Evolutionary conservation across 169 alveolate genomes (phyloP), one percentile per base, ranked within the genome.

Genomic region (Eimeria praecox): DNA sequence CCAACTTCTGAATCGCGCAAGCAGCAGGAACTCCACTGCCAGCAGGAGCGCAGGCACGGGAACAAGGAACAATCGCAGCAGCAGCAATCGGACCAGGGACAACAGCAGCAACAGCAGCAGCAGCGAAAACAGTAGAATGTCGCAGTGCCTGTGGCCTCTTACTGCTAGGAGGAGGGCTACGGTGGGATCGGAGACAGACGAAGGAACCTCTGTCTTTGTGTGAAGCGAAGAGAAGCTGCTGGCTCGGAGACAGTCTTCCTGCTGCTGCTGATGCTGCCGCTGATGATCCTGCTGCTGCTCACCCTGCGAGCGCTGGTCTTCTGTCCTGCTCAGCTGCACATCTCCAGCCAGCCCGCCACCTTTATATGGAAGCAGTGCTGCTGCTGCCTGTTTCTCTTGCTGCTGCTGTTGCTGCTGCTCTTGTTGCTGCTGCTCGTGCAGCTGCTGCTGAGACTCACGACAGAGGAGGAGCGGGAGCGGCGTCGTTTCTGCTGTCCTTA

Each of bases 151-250:
- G 16, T 42, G 49, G 14, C 14, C 35, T 46, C 91, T n/a, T 46
- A 83, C 91, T 49, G 91, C 91, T 24, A 83, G 73, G 40, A 83
- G 91, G 30, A 83, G 91, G 30, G 54, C 91, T 27, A 83, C 91
- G 20, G 75, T 83, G 75, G 91, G 91, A 6, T 83, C 73, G 56
- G 75, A 83, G 59, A 49, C 49, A 49, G 91, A 6, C n/a, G 91
- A 38, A 71, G 82, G 82, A n/a, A 12, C 83, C 6, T 9, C 46
- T 40, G 83, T 44, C 83, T 71, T 30, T 18, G 18, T 30, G 44
- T 24, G 52, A 44, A 44, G 46, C 40, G 52, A 71, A 59, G 69
- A 20, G 27, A 9, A 16, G 69, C n/a, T 59, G 69, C 69, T 59
- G 69, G 20, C 69, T 59, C 69, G 8, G 27, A 59, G 27, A 59